These are phyloP conservation scores for Pueraria montana DNA, from an alignment of 306 rosid genomes.

Conservation along the genomic window DNA sequence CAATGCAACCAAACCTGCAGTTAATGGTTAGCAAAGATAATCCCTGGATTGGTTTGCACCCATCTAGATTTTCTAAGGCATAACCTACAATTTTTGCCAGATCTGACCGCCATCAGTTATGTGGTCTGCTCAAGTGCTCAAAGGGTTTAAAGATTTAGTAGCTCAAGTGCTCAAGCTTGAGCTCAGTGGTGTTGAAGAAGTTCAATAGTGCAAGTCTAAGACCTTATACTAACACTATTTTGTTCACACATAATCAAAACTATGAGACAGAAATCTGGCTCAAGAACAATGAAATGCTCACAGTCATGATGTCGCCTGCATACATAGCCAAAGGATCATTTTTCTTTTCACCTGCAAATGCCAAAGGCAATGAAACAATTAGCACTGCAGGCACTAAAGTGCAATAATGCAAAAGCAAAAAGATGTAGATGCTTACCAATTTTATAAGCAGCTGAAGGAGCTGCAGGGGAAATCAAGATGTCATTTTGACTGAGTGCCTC, in stretches of 20 bases:
- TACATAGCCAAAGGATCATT: constrained; percentile 95
- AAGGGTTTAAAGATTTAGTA: constrained; percentile 21
- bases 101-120: constrained; percentile 20
- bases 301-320: constrained; percentile 98
- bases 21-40: constrained; percentile 12
- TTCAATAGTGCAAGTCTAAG: constrained; percentile 22
- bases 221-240: constrained; percentile 12
- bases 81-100: constrained; percentile 7
- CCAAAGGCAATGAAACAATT: constrained; percentile 44
- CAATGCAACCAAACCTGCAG: constrained; percentile 22
- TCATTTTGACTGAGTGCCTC: constrained; percentile 83
- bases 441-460: constrained; percentile 95
- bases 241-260: constrained; percentile 7
- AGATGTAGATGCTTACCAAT: constrained; percentile 66
- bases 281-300: constrained; percentile 60
- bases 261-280: constrained; percentile 24
- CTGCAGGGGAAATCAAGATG: constrained; percentile 93
- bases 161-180: neutral
- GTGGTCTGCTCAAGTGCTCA: neutral
- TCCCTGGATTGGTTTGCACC: constrained; percentile 14
- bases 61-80: constrained; percentile 22
- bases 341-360: constrained; percentile 85
- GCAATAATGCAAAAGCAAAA: constrained; percentile 33
- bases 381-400: neutral
- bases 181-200: constrained; percentile 16